These are phyloP conservation scores for Cyclotella atomus DNA, from an alignment of 108 stramenopile species.

Conservation along the genomic window DNA sequence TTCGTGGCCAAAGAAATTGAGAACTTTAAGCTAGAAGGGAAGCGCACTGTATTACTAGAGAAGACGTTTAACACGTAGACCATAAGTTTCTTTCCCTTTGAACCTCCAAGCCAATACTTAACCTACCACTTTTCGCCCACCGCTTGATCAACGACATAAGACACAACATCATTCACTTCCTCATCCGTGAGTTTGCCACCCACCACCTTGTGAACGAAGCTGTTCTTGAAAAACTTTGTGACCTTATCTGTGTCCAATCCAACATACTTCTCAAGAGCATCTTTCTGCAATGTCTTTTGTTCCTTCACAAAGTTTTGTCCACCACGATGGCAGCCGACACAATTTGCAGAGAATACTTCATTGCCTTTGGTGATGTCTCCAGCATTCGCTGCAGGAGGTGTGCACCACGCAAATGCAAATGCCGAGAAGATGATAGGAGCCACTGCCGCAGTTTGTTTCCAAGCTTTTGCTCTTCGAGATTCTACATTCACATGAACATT, in stretches of 20 bases:
- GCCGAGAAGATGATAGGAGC: slow-evolving; percentile 8
- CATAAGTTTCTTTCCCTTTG: neutral
- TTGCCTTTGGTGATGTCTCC: slow-evolving; percentile 36
- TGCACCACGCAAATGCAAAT: neutral
- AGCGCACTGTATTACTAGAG: slow-evolving; percentile 36
- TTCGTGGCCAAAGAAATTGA: slow-evolving; percentile 46
- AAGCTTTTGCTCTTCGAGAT: too few species aligned
- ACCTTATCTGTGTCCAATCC: slow-evolving; percentile 20
- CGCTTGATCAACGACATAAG: slow-evolving; percentile 47
- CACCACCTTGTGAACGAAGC: slow-evolving; percentile 15
- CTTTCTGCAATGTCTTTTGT: slow-evolving; percentile 42
- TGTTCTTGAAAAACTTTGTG: slow-evolving; percentile 13
- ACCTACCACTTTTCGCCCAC: slow-evolving; percentile 42
- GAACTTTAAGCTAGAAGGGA: slow-evolving; percentile 36
- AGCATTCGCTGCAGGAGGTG: neutral
- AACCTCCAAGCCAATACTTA: neutral
- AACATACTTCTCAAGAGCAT: slow-evolving; percentile 43
- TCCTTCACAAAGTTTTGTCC: slow-evolving; percentile 45
- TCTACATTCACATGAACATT: too few species aligned
- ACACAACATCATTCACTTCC: slow-evolving; percentile 28
- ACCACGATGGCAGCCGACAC: slow-evolving; percentile 42
- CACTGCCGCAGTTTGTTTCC: neutral
- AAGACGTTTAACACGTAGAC: slow-evolving; percentile 21
- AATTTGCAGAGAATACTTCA: slow-evolving; percentile 28
- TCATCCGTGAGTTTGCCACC: slow-evolving; percentile 30